Base-by-base conservation (phyloP, 805 yeast species). In the Deakozyma indianensis region DNA sequence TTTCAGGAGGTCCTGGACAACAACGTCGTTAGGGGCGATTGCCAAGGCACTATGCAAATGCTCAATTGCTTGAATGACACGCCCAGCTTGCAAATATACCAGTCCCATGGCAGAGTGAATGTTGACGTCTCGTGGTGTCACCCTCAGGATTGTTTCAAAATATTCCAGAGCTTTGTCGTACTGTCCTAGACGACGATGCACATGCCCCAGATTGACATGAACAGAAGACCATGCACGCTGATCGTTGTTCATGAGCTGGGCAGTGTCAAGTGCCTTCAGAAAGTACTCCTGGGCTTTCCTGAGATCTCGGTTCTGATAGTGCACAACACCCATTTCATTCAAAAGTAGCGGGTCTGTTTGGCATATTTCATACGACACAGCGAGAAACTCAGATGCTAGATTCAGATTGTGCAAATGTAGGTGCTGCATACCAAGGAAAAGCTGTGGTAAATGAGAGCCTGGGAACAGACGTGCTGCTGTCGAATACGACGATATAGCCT, bases 371-470 rank as follows among this genome's bases (percentile, higher is more conserved):
- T 76, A 79, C 1, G 96, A 75, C 3, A 88, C 74, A 47, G 70
- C 64, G 23, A 92, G 70, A 56, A 88, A 92, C 59, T 90, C 96
- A 53, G 83, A 88, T 0, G 97, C 86, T 45, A 92, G 66, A 3
- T 79, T 73, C 42, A 83, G 68, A 53, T 88, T 87, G 59, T 80
- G 81, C 78, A 90, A 82, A 48, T 85, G 87, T 53, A 87, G 65
- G 60, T 92, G 90, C 65, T 92, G 97, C 96, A 92, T 92, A 1
- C 98, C 99, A 35, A 92, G 68, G 55, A 84, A 90, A 48, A 92
- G 65, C 56, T 83, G 78, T 1, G 98, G 97, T 42, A 88, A 64
- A 60, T 92, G 96, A 2, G 88, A 80, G 1, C 69, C 69, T 20
- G 64, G 71, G 56, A 92, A 92, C 40, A 88, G 70, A 50, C 96